These are phyloP conservation scores for Begonia peltatifolia DNA, from an alignment of 306 rosid species.

Conservation along the genomic window DNA sequence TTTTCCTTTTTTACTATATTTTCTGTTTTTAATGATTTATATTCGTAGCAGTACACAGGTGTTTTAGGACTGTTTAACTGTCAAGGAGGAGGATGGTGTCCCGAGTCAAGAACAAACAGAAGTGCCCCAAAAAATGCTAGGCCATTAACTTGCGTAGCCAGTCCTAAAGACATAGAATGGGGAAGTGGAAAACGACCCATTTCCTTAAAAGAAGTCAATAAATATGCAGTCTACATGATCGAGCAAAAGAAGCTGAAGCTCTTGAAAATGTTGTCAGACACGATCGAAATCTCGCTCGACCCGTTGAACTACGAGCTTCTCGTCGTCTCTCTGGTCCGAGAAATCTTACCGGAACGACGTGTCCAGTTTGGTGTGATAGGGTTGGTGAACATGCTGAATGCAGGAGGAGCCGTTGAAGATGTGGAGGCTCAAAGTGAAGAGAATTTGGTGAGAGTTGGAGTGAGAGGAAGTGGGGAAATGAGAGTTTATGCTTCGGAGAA, in stretches of 20 bases:
- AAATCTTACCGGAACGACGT: slow-evolving; percentile 9
- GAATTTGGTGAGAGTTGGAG: slow-evolving; percentile 23
- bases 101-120: slow-evolving; percentile 31
- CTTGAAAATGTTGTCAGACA: slow-evolving; percentile 25
- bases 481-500: slow-evolving; percentile 38
- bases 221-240: slow-evolving; percentile 39
- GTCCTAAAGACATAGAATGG: slow-evolving; percentile 61
- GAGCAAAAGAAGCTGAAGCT: slow-evolving; percentile 33
- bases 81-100: slow-evolving; percentile 90
- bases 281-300: slow-evolving; percentile 32
- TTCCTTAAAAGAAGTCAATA: slow-evolving; percentile 19
- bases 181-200: slow-evolving; percentile 27
- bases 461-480: slow-evolving; percentile 46
- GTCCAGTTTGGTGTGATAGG: slow-evolving; percentile 55
- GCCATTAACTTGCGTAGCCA: slow-evolving; percentile 23
- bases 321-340: slow-evolving; percentile 31
- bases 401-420: slow-evolving; percentile 44
- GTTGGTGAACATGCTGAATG: slow-evolving; percentile 54
- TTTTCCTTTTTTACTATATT: neutral
- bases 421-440: slow-evolving; percentile 26
- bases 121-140: slow-evolving; percentile 29
- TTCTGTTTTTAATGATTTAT: neutral
- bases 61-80: slow-evolving; percentile 60
- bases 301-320: slow-evolving; percentile 46
- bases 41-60: slow-evolving; percentile 35